These are phyloP conservation scores for Aspergillus avenaceus DNA, from an alignment of 495 filamentous ascomycete genomes.

Conservation along the genomic window DNA sequence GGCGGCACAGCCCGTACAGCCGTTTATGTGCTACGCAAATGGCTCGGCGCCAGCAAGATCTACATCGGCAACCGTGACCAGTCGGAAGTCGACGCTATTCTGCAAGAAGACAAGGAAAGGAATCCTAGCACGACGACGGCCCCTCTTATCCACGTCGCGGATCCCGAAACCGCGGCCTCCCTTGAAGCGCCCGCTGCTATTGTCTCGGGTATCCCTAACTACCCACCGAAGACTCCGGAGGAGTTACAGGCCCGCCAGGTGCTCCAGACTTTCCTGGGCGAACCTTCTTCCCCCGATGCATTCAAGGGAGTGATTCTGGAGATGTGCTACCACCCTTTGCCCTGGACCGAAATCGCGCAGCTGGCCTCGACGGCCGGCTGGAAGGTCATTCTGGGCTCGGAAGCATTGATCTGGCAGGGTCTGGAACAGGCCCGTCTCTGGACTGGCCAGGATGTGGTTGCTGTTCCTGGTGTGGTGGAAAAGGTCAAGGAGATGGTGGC, in stretches of 20 bases:
- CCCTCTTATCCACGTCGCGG: conserved; percentile 52
- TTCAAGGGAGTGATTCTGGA: conserved; percentile 66
- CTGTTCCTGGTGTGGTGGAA: conserved; percentile 48
- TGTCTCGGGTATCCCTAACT: conserved; percentile 67
- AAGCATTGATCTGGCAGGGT: conserved; percentile 73
- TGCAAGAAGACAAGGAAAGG: conserved; percentile 42
- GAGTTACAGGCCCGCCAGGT: conserved; percentile 55
- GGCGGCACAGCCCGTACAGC: conserved; percentile 68
- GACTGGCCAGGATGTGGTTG: conserved; percentile 50
- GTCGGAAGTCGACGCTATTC: conserved; percentile 58
- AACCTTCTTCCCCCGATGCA: conserved; percentile 21
- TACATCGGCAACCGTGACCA: conserved; percentile 68
- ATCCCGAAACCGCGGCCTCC: conserved; percentile 48
- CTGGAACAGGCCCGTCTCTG: conserved; percentile 66
- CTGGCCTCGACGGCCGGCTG: conserved; percentile 55
- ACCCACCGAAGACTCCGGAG: conserved; percentile 54
- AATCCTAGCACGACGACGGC: conserved; percentile 36
- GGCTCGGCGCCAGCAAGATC: conserved; percentile 58
- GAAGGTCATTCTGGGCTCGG: conserved; percentile 65
- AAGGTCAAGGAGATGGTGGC: conserved; percentile 49
- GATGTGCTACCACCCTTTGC: conserved; percentile 75
- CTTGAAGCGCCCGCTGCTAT: conserved; percentile 57
- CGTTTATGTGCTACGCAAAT: conserved; percentile 63
- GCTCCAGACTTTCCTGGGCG: conserved; percentile 49
- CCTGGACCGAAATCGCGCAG: conserved; percentile 59